A percentile compares a stretch with the other conserved stretches of the same genome.
Conservation (phyloP, 768 basidiomycete genomes). For the Ramaria rubella region DNA sequence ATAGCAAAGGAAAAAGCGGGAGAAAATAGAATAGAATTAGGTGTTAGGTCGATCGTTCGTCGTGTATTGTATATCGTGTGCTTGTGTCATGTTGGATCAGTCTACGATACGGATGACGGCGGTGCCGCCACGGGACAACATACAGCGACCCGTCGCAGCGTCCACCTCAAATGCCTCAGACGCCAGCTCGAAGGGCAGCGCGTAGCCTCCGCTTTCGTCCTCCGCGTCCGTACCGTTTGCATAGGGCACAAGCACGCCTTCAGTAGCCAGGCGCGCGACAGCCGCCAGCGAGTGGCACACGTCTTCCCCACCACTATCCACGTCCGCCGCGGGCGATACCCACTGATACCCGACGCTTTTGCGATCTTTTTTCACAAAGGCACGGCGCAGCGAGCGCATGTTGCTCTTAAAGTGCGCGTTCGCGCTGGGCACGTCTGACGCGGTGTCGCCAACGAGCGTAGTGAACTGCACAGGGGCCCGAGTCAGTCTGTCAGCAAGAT, state of each 20-base stretch:
- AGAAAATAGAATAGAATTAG: too few species aligned
- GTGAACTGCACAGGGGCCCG: constrained; percentile 51
- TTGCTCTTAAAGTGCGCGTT: constrained; percentile 71
- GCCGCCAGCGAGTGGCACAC: constrained; percentile 46
- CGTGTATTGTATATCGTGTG: too few species aligned
- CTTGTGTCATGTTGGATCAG: constrained; percentile 14
- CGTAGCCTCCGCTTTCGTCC: constrained; percentile 25
- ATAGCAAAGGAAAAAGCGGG: background rate
- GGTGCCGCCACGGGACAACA: constrained; percentile 27
- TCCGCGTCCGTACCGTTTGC: constrained; percentile 19
- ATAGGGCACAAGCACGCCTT: constrained; percentile 26
- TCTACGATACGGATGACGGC: constrained; percentile 26
- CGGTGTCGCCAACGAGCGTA: constrained; percentile 69
- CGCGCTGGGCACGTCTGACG: constrained; percentile 58
- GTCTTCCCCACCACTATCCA: constrained; percentile 79
- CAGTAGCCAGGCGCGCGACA: constrained; percentile 32
- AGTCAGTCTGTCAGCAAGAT: background rate
- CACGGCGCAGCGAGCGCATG: constrained; percentile 47
- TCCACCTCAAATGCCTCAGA: constrained; percentile 40
- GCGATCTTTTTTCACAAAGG: constrained; percentile 14
- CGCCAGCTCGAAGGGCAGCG: constrained; percentile 49
- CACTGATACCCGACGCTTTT: constrained; percentile 64
- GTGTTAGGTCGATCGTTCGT: too few species aligned
- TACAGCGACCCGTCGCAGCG: constrained; percentile 29
- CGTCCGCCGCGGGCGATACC: constrained; percentile 74